Percentiles rank a stretch among this genome's conserved stretches.
Evolutionary conservation across 2,329 filamentous ascomycete genomes (phyloP).

Genomic region (Penicillium sp.): DNA sequence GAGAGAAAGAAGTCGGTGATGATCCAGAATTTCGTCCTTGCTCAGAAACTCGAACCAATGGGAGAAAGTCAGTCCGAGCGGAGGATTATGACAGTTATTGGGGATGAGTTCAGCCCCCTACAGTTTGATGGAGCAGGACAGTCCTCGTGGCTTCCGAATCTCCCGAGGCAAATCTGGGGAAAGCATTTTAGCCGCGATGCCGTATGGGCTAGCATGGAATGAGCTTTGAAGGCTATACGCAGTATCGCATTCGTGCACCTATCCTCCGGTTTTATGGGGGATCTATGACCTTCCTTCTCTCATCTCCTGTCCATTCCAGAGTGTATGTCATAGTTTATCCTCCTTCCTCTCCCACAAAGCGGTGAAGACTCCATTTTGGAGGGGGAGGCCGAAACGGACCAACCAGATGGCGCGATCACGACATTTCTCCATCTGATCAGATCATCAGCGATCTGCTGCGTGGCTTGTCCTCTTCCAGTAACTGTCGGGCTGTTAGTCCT

Average conservation of each 20-base stretch:
- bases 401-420: slow-evolving; percentile 44
- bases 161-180: neutral
- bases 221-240: neutral
- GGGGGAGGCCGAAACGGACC: slow-evolving; percentile 24
- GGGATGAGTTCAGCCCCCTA: neutral
- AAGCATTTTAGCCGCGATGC: neutral
- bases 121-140: neutral
- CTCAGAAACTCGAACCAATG: neutral
- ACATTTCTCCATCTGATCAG: slow-evolving; percentile 51
- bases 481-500: neutral
- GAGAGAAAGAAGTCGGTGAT: slow-evolving; percentile 4
- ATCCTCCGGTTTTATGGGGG: too few species aligned
- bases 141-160: too few species aligned
- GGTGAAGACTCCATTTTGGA: slow-evolving; percentile 22
- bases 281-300: neutral
- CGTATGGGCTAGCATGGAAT: too few species aligned
- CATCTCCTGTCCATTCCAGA: too few species aligned
- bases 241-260: too few species aligned
- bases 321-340: too few species aligned
- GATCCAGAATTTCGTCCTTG: neutral
- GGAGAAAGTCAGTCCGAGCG: neutral
- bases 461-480: slow-evolving; percentile 1
- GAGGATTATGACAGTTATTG: neutral
- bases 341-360: slow-evolving; percentile 12
- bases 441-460: slow-evolving; percentile 35